A percentile compares a stretch with the other conserved stretches of the same genome.
Conservation (phyloP, 208 protist genomes). For the Acanthamoeba quina region DNA sequence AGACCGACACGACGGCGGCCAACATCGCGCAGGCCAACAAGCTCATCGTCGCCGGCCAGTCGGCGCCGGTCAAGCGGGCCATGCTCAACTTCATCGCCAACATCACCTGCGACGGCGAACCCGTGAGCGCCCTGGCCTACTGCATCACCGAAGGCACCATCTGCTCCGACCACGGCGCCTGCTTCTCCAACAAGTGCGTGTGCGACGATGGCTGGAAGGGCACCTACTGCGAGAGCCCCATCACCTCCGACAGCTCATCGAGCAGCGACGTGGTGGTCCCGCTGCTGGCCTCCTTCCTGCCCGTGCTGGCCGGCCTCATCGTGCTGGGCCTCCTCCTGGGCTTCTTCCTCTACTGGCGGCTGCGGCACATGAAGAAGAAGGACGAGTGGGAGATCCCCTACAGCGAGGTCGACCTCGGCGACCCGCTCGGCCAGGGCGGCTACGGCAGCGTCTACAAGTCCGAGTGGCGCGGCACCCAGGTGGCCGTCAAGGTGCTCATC, state of each 20-base stretch:
- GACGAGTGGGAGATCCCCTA: constrained; percentile 5
- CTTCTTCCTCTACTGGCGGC: neutral
- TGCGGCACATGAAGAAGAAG: neutral
- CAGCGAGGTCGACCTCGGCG: constrained; percentile 45
- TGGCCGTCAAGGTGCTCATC: constrained; percentile 46
- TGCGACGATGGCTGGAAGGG: constrained; percentile 32
- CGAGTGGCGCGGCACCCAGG: constrained; percentile 34
- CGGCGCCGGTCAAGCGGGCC: neutral
- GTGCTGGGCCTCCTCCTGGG: neutral
- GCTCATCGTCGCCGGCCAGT: neutral
- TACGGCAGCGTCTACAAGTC: constrained; percentile 17
- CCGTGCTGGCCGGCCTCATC: neutral
- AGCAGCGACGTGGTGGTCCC: neutral
- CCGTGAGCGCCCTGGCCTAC: neutral
- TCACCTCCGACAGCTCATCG: neutral
- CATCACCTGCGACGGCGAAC: constrained; percentile 5
- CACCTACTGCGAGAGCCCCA: constrained; percentile 1
- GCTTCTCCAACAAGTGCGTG: neutral
- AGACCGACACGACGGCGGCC: neutral
- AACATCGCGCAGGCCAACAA: constrained; percentile 20
- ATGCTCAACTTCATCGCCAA: constrained; percentile 45
- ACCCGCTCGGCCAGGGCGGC: constrained; percentile 7
- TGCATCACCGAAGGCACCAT: constrained; percentile 6
- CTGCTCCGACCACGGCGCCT: constrained; percentile 4
- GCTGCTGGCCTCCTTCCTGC: neutral